These are phyloP conservation scores for Euphorbia corollata DNA, from an alignment of 441 rosid genomes.

Conservation along the genomic window DNA sequence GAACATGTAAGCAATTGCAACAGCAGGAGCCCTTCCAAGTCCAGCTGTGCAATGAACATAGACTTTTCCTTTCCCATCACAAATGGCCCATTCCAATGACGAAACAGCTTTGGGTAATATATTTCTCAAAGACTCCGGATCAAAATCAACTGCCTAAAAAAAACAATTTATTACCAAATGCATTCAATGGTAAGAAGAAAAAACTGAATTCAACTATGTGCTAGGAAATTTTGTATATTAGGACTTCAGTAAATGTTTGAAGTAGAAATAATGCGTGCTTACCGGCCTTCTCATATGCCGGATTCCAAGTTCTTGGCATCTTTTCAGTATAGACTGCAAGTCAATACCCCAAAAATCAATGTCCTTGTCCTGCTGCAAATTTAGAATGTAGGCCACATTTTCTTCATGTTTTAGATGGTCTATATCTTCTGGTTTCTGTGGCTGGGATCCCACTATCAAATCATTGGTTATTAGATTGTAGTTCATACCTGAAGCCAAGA, in stretches of 20 bases:
- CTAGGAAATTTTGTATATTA: background rate
- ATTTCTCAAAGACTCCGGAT: constrained; percentile 71
- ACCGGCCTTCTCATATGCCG: constrained; percentile 84
- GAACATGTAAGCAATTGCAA: constrained; percentile 69
- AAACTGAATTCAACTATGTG: no score
- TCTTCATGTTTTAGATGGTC: constrained; percentile 64
- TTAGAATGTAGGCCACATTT: constrained; percentile 78
- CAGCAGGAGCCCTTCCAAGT: constrained; percentile 89
- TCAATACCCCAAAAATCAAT: constrained; percentile 74
- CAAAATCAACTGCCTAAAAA: constrained; percentile 72
- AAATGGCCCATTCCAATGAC: constrained; percentile 72
- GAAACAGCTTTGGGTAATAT: constrained; percentile 76
- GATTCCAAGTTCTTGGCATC: constrained; percentile 53
- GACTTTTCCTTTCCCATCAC: constrained; percentile 65
- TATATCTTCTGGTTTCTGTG: constrained; percentile 76
- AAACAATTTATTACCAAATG: background rate
- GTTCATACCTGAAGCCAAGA: constrained; percentile 66
- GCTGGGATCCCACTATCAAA: constrained; percentile 86
- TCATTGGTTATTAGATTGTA: constrained; percentile 61
- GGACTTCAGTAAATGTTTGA: background rate
- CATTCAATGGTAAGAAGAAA: no score
- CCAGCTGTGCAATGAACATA: constrained; percentile 93
- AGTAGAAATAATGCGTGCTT: constrained; percentile 26
- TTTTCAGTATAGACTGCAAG: constrained; percentile 39
- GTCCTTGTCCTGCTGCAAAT: constrained; percentile 84